Evolutionary conservation across 495 filamentous ascomycete species (phyloP).

Genomic region (Aspergillus incahuasiensis): DNA sequence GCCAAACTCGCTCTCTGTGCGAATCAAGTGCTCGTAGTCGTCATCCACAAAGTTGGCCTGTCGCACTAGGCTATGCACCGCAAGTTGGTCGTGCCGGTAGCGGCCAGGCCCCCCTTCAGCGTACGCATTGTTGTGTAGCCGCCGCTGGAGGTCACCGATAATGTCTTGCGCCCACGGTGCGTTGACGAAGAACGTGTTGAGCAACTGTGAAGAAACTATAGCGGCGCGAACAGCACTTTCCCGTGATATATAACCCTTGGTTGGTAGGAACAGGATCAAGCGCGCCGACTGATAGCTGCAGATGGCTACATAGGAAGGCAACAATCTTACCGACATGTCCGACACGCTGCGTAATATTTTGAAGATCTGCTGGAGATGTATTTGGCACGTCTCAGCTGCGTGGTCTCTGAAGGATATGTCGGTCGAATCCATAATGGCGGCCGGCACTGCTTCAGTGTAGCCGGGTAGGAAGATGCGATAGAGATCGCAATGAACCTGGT

Average conservation of each 20-base stretch:
- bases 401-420: background rate
- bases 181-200: no score
- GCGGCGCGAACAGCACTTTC: no score
- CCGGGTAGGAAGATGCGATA: conserved; percentile 20
- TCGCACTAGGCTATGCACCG: conserved; percentile 17
- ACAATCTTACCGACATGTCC: no score
- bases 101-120: no score
- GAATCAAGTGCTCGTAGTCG: conserved; percentile 3
- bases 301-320: conserved; percentile 8
- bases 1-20: no score
- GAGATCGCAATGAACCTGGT: conserved; percentile 20
- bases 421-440: conserved; percentile 5
- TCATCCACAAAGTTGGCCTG: conserved; percentile 22
- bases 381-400: background rate
- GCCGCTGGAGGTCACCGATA: no score
- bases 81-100: conserved; percentile 16
- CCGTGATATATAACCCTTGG: no score
- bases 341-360: background rate
- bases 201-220: no score
- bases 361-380: background rate
- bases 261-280: conserved; percentile 11
- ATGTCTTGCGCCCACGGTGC: no score
- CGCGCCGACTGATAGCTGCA: conserved; percentile 20
- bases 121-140: no score
- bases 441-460: conserved; percentile 15